phyloP scores from a whole-genome alignment of 768 basidiomycete genomes.

The Hericium erinaceus region DNA sequence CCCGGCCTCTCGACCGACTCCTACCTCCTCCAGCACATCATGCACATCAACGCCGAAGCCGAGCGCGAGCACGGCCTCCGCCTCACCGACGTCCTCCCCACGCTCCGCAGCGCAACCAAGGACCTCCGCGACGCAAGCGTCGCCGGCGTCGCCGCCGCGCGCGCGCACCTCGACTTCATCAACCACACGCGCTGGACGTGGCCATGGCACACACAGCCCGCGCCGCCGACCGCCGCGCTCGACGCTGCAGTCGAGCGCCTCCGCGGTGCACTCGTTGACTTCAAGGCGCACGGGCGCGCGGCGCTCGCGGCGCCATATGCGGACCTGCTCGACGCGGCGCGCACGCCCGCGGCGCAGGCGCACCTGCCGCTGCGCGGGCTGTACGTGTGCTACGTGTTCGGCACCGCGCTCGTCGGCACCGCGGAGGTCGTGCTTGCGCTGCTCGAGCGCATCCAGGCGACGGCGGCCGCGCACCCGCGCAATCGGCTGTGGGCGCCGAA shows the following conservation, averaged over 20 bases:
- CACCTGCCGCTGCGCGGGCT: conserved; percentile 31
- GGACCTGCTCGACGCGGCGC: conserved; percentile 21
- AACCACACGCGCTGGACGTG: conserved; percentile 27
- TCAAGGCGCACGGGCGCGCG: conserved; percentile 24
- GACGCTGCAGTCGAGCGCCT: conserved; percentile 20
- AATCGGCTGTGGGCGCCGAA: conserved; percentile 43
- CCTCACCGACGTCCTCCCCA: conserved; percentile 27
- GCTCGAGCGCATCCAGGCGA: conserved; percentile 27
- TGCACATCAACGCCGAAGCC: conserved; percentile 15
- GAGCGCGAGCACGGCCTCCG: conserved; percentile 24
- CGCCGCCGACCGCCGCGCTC: conserved; percentile 16
- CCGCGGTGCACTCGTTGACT: conserved; percentile 21
- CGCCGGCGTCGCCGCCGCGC: conserved; percentile 19
- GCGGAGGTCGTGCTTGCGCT: conserved; percentile 28
- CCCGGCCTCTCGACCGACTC: conserved; percentile 22
- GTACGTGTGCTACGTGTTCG: conserved; percentile 42
- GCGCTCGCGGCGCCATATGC: conserved; percentile 35
- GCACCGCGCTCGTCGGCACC: conserved; percentile 32
- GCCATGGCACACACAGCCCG: conserved; percentile 10
- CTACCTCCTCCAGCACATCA: conserved; percentile 26
- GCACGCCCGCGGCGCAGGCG: conserved; percentile 10
- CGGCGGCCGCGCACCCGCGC: conserved; percentile 27
- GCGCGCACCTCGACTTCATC: conserved; percentile 20
- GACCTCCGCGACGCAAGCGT: conserved; percentile 26
- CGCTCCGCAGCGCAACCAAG: conserved; percentile 24